These are phyloP conservation scores for Mediolabrus comicus DNA, from an alignment of 108 stramenopile genomes.

Conservation along the genomic window DNA sequence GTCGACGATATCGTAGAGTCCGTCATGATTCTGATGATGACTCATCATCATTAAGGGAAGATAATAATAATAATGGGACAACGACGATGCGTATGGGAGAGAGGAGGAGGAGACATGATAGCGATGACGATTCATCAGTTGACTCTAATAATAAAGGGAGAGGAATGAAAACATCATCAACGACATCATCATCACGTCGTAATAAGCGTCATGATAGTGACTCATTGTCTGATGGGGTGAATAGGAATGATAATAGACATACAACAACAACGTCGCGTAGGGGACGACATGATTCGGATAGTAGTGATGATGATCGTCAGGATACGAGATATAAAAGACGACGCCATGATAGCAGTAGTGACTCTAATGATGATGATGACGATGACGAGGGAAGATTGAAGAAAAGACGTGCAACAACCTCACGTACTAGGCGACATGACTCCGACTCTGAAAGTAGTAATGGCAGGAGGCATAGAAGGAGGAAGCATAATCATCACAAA, in stretches of 20 bases:
- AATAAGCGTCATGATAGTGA: constrained; percentile 13
- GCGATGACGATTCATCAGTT: background rate
- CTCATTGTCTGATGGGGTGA: constrained; percentile 9
- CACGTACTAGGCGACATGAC: constrained; percentile 1
- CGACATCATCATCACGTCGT: background rate
- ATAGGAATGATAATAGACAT: background rate
- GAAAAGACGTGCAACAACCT: too few relatives aligned
- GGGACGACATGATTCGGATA: constrained; percentile 13
- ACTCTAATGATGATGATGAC: too few relatives aligned
- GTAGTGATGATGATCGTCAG: background rate
- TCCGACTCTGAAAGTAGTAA: constrained; percentile 2
- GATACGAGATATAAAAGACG: background rate
- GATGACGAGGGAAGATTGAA: too few relatives aligned
- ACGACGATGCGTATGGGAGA: background rate
- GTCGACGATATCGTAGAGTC: background rate
- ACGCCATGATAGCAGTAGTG: background rate
- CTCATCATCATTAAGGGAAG: background rate
- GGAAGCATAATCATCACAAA: constrained; percentile 1
- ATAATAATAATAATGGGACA: background rate
- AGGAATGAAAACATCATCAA: background rate
- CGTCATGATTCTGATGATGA: constrained; percentile 23
- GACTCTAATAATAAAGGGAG: background rate
- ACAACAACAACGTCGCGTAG: too few relatives aligned
- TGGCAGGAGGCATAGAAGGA: background rate
- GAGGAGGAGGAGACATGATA: background rate